phyloP scores from a whole-genome alignment of 1,139 yeast genomes.

The Hansenula lynferdii region DNA sequence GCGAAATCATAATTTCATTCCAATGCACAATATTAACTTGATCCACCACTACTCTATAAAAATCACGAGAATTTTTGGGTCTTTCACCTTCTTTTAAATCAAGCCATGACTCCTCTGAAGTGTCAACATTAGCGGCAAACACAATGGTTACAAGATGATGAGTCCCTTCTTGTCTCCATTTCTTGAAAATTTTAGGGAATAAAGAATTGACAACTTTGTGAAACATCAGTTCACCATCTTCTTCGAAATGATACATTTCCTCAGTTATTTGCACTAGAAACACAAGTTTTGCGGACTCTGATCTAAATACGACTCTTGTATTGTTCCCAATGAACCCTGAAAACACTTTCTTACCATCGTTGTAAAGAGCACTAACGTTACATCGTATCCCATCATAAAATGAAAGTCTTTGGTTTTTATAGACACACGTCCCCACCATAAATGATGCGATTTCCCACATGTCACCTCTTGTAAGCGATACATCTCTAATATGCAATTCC shows the following conservation, averaged over 20 bases:
- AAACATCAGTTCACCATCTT: conserved; percentile 90
- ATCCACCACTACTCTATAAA: conserved; percentile 91
- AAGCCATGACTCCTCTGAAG: conserved; percentile 51
- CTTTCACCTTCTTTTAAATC: conserved; percentile 68
- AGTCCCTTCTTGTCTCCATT: conserved; percentile 83
- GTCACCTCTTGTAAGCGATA: conserved; percentile 81
- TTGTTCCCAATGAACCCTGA: conserved; percentile 65
- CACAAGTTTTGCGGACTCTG: conserved; percentile 83
- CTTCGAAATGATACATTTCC: conserved; percentile 99
- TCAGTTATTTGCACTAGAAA: conserved; percentile 84
- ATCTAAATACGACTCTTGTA: conserved; percentile 80
- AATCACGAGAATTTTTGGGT: conserved; percentile 66
- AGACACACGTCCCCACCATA: conserved; percentile 60
- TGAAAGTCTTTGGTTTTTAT: conserved; percentile 58
- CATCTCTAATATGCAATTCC: conserved; percentile 78
- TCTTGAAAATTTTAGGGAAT: conserved; percentile 82
- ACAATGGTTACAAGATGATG: conserved; percentile 92
- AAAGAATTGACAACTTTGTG: conserved; percentile 88
- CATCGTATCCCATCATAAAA: conserved; percentile 65
- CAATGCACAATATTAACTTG: conserved; percentile 85
- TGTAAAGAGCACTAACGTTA: conserved; percentile 60
- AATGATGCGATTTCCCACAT: conserved; percentile 83
- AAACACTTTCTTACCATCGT: conserved; percentile 62
- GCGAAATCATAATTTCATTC: conserved; percentile 87
- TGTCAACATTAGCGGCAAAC: conserved; percentile 70